Base-by-base conservation (phyloP, 2,329 filamentous ascomycete genomes). In the Xylariaceae sp. region DNA sequence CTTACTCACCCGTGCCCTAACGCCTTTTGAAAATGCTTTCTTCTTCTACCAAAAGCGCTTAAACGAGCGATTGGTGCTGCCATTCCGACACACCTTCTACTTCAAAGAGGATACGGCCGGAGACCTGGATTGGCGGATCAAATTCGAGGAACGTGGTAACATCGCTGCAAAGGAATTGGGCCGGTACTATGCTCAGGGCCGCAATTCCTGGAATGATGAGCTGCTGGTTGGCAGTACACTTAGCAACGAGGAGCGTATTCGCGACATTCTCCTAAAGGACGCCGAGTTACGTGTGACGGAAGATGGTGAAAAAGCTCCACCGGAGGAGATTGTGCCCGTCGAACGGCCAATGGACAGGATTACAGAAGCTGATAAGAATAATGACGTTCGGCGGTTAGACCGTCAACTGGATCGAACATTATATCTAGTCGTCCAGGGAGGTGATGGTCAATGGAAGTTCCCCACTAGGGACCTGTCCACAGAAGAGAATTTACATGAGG, bases 1-100 rank as follows among this genome's bases (percentile, higher is more conserved):
- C 5, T 77, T 95, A 56, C 79, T 99, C 66, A 97, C 94, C 30
- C 87, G 88, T 62, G 79, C 87, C 58, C 85, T 92, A 51, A 88
- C 88, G 35, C 80, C 89, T 9, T 97, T 99, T 73, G 94, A 99
- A 73, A 88, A 90, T 68, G 80, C 92, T 60, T 97, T 87, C 75
- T 96, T 87, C 78, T 91, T 99, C 71, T 99, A 99, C 76, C 94
- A 99, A 76, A 92, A 92, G 66, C 90, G 94, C 11, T 80, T 99
- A 57, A 96, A 97, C 72, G 94, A 99, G 78, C 88, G 94, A 43
- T 80, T 96, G 50, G 85, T 86, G 26, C 80, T 94, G 3, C 89
- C 91, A 1, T 99, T 97, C 72, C 88, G 88, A 54, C 84, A 88
- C 62, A 88, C 88, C 70, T 94, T 97, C 75, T 99, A 95, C 80